A percentile compares a stretch with the other conserved stretches of the same genome.
These are phyloP conservation scores for Thermochaetoides thermophila DNA, from an alignment of 495 filamentous ascomycete genomes.

Conservation along the genomic window DNA sequence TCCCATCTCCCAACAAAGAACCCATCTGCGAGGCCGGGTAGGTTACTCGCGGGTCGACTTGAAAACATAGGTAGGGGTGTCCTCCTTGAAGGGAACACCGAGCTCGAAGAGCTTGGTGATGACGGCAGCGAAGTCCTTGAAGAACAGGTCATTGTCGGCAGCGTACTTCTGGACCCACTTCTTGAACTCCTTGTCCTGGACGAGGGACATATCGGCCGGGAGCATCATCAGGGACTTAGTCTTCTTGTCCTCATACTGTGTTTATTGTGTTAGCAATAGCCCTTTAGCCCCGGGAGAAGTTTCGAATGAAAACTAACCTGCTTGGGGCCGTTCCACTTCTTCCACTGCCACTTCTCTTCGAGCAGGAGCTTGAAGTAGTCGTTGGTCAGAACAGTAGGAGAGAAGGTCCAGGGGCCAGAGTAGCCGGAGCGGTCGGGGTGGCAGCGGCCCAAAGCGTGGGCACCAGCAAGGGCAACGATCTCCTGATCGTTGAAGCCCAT, in stretches of 20 bases:
- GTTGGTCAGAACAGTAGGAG: constrained; percentile 85
- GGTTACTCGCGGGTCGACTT: constrained; percentile 37
- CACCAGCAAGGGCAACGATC: constrained; percentile 81
- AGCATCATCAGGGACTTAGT: constrained; percentile 94
- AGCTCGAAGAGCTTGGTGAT: constrained; percentile 79
- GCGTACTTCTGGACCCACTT: constrained; percentile 79
- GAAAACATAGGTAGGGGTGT: constrained; percentile 53
- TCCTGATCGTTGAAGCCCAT: constrained; percentile 98
- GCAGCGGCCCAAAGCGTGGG: constrained; percentile 85
- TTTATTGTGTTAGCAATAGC: constrained; percentile 1
- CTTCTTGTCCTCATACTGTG: constrained; percentile 67
- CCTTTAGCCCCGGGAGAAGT: neutral
- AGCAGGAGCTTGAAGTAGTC: constrained; percentile 82
- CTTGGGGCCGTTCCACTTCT: constrained; percentile 86
- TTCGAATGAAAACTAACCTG: constrained; percentile 17
- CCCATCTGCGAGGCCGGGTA: neutral
- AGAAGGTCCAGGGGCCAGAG: constrained; percentile 92
- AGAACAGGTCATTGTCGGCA: constrained; percentile 82
- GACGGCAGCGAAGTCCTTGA: constrained; percentile 77
- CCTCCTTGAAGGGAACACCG: constrained; percentile 73
- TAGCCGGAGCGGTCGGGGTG: constrained; percentile 82
- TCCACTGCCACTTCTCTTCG: constrained; percentile 81
- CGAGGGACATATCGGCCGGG: constrained; percentile 74
- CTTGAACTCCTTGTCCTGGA: constrained; percentile 82
- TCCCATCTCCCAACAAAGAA: too few relatives aligned